Evolutionary conservation across 106 monocot genomes (phyloP).

Genomic region (Platanthera guangdongensis): DNA sequence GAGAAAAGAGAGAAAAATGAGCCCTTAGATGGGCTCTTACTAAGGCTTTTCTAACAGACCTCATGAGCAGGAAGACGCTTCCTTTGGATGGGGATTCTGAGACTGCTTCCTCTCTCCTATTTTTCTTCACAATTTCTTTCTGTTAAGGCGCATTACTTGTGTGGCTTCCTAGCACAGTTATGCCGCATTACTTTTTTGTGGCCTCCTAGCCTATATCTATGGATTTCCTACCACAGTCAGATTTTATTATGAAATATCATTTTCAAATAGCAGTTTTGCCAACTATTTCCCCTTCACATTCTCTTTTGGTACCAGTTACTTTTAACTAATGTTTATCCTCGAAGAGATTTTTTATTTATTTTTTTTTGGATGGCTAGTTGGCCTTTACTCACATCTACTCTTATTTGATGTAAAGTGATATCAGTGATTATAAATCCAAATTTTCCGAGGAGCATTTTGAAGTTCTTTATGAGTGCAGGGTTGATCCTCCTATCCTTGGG

Average conservation of each 20-base stretch:
- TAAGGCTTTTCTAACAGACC: too few species aligned
- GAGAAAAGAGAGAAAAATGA: too few species aligned
- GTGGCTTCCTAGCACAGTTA: not conserved
- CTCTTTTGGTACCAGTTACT: not conserved
- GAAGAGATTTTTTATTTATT: not conserved
- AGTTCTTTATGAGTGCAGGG: conserved; percentile 55
- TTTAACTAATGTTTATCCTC: not conserved
- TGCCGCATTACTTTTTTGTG: not conserved
- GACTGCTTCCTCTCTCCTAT: too few species aligned
- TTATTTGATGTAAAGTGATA: conserved; percentile 34
- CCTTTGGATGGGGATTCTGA: too few species aligned
- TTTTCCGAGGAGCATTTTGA: conserved; percentile 18
- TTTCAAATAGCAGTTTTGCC: not conserved
- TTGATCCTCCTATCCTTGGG: conserved; percentile 82
- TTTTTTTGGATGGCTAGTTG: not conserved
- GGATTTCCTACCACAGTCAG: not conserved
- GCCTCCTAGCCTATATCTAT: not conserved
- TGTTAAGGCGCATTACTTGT: too few species aligned
- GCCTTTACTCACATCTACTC: not conserved
- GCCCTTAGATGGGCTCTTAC: too few species aligned
- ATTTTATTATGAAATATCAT: not conserved
- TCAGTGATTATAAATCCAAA: conserved; percentile 20
- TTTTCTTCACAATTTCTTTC: too few species aligned
- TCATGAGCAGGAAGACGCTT: too few species aligned
- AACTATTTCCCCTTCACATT: not conserved